Percentiles rank a stretch among this genome's conserved stretches.
phyloP scores from a whole-genome alignment of 257 asterid species.

The Solanum clarkiae region DNA sequence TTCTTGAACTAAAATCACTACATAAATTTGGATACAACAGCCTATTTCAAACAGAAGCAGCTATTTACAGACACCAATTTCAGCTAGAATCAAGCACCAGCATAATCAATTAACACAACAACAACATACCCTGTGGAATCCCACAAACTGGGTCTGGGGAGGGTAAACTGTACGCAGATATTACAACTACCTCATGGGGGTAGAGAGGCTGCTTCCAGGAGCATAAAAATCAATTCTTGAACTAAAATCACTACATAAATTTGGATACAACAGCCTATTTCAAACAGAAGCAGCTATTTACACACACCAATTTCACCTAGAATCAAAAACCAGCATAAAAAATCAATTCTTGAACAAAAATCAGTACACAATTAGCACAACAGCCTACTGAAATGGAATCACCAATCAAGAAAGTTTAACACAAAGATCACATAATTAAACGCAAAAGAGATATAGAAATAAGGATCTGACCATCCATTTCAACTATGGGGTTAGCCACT shows the following conservation, averaged over 20 bases:
- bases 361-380: no score
- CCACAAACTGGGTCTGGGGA: no score
- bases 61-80: no score
- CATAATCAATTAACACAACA: no score
- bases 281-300: background rate
- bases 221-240: background rate
- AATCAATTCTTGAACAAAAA: no score
- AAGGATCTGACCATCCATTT: conserved; percentile 92
- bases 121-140: no score
- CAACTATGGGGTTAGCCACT: conserved; percentile 95
- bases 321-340: background rate
- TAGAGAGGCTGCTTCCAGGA: no score
- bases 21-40: background rate
- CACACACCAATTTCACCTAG: background rate
- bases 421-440: background rate
- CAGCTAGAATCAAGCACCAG: background rate
- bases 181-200: no score
- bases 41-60: background rate
- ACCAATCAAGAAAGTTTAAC: background rate
- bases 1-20: background rate
- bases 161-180: no score
- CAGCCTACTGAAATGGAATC: no score
- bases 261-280: background rate
- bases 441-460: background rate
- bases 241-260: background rate